A percentile compares a stretch with the other conserved stretches of the same genome.
phyloP scores from a whole-genome alignment of 805 yeast species.

The Helenozyma rhizophorensis region DNA sequence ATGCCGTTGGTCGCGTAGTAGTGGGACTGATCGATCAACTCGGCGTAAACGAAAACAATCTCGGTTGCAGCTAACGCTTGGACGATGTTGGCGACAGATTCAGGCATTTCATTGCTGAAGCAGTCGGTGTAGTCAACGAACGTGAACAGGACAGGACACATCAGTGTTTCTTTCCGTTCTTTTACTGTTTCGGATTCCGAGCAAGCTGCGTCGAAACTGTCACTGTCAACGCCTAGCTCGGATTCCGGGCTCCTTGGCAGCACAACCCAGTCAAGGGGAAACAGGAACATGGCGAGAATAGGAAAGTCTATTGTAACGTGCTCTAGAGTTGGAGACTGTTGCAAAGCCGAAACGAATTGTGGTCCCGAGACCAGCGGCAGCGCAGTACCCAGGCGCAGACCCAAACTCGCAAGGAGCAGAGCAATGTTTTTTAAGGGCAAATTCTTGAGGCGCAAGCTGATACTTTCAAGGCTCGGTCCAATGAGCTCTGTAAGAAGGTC shows the following conservation, averaged over 20 bases:
- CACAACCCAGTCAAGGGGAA: not conserved
- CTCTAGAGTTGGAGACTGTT: slow-evolving; percentile 3
- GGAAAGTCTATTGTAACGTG: slow-evolving; percentile 13
- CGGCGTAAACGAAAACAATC: slow-evolving; percentile 24
- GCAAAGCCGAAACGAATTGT: slow-evolving; percentile 5
- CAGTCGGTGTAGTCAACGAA: slow-evolving; percentile 21
- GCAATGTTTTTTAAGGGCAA: no score
- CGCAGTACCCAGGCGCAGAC: no score
- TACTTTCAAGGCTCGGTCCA: not conserved
- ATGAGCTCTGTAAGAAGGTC: slow-evolving; percentile 5
- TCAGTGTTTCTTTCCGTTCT: no score
- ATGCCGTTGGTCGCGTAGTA: slow-evolving; percentile 18
- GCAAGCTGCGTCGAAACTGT: no score
- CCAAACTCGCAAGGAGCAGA: no score
- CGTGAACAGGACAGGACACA: slow-evolving; percentile 10
- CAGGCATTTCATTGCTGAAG: slow-evolving; percentile 10
- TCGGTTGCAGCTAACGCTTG: slow-evolving; percentile 9
- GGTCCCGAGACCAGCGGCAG: not conserved
- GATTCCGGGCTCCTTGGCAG: not conserved
- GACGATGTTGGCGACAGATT: slow-evolving; percentile 11
- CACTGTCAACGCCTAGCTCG: not conserved
- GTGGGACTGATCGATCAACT: slow-evolving; percentile 23
- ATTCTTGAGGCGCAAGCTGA: slow-evolving; percentile 6
- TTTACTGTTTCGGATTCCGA: no score
- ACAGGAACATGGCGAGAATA: not conserved